Evolutionary conservation across 306 rosid genomes (phyloP).

Genomic region (Echinosophora koreensis): DNA sequence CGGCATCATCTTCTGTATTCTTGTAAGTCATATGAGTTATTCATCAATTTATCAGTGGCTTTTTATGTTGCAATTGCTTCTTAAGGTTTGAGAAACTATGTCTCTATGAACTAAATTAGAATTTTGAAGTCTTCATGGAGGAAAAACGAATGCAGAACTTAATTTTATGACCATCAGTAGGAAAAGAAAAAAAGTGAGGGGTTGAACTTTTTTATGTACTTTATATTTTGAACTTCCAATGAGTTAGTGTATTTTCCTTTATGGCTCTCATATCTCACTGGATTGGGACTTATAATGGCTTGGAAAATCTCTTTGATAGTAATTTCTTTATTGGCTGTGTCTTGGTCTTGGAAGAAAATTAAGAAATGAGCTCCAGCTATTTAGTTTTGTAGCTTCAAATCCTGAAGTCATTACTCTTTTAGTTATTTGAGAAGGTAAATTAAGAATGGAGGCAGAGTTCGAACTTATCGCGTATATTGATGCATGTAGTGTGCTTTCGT

Average conservation of each 20-base stretch:
- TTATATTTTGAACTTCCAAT: constrained; percentile 24
- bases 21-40: constrained; percentile 67
- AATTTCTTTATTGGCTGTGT: constrained; percentile 9
- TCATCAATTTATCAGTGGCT: constrained; percentile 14
- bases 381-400: constrained; percentile 27
- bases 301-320: not conserved
- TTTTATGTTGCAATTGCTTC: constrained; percentile 22
- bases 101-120: constrained; percentile 6
- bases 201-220: constrained; percentile 2
- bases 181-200: not conserved
- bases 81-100: not conserved
- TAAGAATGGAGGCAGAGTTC: constrained; percentile 23
- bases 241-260: constrained; percentile 1
- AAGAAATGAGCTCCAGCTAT: not conserved
- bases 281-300: constrained; percentile 12
- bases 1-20: constrained; percentile 70
- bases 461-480: not conserved
- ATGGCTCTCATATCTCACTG: constrained; percentile 25
- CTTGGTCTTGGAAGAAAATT: constrained; percentile 18
- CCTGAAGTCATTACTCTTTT: constrained; percentile 18
- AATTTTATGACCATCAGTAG: constrained; percentile 5
- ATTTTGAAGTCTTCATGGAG: constrained; percentile 24
- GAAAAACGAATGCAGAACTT: constrained; percentile 8
- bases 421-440: constrained; percentile 31
- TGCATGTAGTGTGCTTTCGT: constrained; percentile 21